Evolutionary conservation across 306 rosid species (phyloP).

Genomic region (Datisca glomerata): DNA sequence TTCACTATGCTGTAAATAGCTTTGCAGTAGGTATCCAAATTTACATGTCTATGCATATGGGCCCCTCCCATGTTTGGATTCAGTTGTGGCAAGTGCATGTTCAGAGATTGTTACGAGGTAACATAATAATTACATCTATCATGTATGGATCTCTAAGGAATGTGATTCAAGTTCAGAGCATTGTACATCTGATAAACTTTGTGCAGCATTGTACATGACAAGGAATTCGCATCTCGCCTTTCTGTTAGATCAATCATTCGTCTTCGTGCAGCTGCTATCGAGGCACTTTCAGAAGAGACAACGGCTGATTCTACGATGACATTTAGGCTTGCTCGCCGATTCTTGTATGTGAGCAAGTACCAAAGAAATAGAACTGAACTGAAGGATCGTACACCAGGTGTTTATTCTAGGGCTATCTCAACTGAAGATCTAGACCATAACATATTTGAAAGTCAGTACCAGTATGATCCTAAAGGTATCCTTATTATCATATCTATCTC

Average conservation of each 20-base stretch:
- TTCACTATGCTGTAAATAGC: slow-evolving; percentile 28
- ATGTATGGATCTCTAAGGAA: too few species aligned
- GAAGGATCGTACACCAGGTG: slow-evolving; percentile 25
- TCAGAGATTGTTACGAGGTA: slow-evolving; percentile 82
- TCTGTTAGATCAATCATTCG: slow-evolving; percentile 71
- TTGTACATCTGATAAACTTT: too few species aligned
- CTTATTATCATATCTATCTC: too few species aligned
- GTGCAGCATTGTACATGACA: slow-evolving; percentile 63
- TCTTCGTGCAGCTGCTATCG: slow-evolving; percentile 81
- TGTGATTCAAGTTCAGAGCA: too few species aligned
- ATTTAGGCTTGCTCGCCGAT: slow-evolving; percentile 52
- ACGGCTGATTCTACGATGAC: slow-evolving; percentile 43
- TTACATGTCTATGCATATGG: slow-evolving; percentile 85
- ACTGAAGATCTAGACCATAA: slow-evolving; percentile 18
- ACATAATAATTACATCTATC: slow-evolving; percentile 3
- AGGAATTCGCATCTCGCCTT: slow-evolving; percentile 77
- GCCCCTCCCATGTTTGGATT: slow-evolving; percentile 89
- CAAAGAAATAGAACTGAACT: slow-evolving; percentile 27
- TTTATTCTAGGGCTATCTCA: slow-evolving; percentile 13
- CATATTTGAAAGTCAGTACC: slow-evolving; percentile 23
- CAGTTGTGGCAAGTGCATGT: slow-evolving; percentile 66
- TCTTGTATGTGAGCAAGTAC: slow-evolving; percentile 29
- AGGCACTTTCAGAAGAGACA: slow-evolving; percentile 61
- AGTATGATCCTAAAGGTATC: slow-evolving; percentile 32
- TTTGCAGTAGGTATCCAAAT: slow-evolving; percentile 50